Evolutionary conservation across 2,329 filamentous ascomycete genomes (phyloP).

Genomic region (Talaromyces verruculosus): DNA sequence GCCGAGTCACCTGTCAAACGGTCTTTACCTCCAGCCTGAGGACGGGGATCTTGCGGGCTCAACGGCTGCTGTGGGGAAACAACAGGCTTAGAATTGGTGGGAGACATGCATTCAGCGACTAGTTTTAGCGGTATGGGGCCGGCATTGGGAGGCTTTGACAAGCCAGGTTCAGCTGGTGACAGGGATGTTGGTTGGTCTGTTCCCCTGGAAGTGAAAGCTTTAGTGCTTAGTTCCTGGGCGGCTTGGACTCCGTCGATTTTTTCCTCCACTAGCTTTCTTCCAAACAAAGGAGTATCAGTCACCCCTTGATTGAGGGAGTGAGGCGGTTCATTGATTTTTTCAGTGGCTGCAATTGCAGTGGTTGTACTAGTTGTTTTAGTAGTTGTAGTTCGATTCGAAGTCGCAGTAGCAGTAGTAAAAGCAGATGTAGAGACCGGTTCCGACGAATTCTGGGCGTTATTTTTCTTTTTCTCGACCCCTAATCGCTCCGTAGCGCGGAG

Average conservation of each 20-base stretch:
- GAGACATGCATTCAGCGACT: slow-evolving; percentile 33
- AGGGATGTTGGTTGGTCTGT: not conserved
- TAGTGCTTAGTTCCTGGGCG: slow-evolving; percentile 9
- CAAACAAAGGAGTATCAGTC: slow-evolving; percentile 19
- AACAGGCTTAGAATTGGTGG: slow-evolving; percentile 26
- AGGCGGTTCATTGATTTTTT: not conserved
- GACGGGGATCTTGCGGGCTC: slow-evolving; percentile 15
- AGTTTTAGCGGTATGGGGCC: slow-evolving; percentile 23
- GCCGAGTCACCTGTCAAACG: slow-evolving; percentile 7
- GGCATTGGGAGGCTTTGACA: slow-evolving; percentile 11
- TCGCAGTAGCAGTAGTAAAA: not conserved
- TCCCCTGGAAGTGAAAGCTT: not conserved
- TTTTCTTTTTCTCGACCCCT: slow-evolving; percentile 8
- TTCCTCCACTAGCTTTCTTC: slow-evolving; percentile 6
- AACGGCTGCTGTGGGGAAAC: slow-evolving; percentile 22
- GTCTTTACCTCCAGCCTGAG: not conserved
- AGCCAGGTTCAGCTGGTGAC: not conserved
- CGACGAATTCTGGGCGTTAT: not conserved
- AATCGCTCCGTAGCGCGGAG: slow-evolving; percentile 19
- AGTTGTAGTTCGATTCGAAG: not conserved
- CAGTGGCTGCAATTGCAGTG: not conserved
- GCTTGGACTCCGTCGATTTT: slow-evolving; percentile 6
- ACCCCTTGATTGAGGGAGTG: slow-evolving; percentile 22
- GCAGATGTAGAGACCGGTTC: not conserved
- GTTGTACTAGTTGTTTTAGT: not conserved